These are phyloP conservation scores for Pichia terricola DNA, from an alignment of 1,139 yeast genomes.

Conservation along the genomic window DNA sequence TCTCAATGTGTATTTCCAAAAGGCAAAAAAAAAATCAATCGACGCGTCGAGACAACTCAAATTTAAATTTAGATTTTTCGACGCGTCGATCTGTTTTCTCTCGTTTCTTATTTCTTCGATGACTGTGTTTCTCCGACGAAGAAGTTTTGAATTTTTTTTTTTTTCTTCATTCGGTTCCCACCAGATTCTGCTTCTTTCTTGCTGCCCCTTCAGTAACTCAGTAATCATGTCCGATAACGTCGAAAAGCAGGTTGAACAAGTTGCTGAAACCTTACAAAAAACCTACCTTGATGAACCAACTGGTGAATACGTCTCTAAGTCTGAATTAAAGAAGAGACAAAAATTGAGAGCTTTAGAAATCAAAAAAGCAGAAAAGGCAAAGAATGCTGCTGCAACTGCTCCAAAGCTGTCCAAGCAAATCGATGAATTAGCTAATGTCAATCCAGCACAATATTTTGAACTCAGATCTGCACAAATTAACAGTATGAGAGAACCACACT, in stretches of 20 bases:
- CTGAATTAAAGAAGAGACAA: constrained; percentile 93
- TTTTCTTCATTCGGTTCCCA: too few relatives aligned
- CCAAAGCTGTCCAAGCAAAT: constrained; percentile 45
- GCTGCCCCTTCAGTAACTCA: not conserved
- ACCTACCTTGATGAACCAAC: constrained; percentile 86
- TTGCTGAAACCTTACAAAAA: constrained; percentile 75
- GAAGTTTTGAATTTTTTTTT: too few relatives aligned
- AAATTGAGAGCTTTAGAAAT: constrained; percentile 81
- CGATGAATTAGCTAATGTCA: constrained; percentile 76
- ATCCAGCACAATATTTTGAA: constrained; percentile 90
- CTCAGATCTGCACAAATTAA: constrained; percentile 86
- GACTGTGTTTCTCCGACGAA: too few relatives aligned
- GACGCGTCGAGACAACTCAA: too few relatives aligned
- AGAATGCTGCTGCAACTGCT: constrained; percentile 46
- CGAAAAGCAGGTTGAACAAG: constrained; percentile 37
- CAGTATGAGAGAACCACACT: constrained; percentile 55
- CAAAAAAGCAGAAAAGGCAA: constrained; percentile 86
- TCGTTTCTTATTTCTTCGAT: too few relatives aligned
- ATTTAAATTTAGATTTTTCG: too few relatives aligned
- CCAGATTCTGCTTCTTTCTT: too few relatives aligned
- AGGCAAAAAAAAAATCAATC: too few relatives aligned
- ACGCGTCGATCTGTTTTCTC: too few relatives aligned
- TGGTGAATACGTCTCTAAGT: constrained; percentile 93
- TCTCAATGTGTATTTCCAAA: too few relatives aligned
- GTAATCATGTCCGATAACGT: not conserved